phyloP scores from a whole-genome alignment of 352 stramenopile species.

The Aphanomyces astaci region DNA sequence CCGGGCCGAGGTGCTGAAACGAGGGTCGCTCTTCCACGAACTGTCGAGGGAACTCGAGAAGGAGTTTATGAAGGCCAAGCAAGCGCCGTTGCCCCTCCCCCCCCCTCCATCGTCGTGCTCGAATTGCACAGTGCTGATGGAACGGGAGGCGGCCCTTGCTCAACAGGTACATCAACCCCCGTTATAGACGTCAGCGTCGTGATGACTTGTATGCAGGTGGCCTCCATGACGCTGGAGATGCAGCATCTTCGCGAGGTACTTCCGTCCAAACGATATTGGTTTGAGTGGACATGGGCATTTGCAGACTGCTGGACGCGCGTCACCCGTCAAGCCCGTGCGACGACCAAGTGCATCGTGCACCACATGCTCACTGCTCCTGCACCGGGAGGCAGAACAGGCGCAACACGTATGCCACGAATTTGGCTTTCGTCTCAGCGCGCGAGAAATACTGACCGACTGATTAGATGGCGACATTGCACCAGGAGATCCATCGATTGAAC shows the following conservation, averaged over 20 bases:
- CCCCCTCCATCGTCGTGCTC: neutral
- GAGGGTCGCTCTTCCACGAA: constrained; percentile 14
- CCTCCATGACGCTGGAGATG: constrained; percentile 15
- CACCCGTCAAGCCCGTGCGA: neutral
- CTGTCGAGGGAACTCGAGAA: neutral
- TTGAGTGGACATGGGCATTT: neutral
- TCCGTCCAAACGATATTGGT: neutral
- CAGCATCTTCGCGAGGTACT: neutral
- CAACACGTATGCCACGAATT: too few relatives aligned
- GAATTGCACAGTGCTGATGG: constrained; percentile 2
- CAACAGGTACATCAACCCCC: constrained; percentile 1
- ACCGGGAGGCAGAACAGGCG: neutral
- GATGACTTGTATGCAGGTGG: neutral
- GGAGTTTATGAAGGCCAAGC: constrained; percentile 14
- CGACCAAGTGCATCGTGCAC: neutral
- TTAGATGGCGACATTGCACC: constrained; percentile 10
- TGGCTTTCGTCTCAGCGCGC: too few relatives aligned
- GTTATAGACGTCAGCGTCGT: too few relatives aligned
- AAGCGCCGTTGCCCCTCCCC: neutral
- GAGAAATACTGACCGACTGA: too few relatives aligned
- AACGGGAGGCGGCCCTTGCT: constrained; percentile 1
- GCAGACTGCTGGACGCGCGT: neutral
- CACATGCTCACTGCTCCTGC: neutral
- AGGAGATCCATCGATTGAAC: constrained; percentile 6
- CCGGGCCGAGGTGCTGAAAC: constrained; percentile 9